Conservation (phyloP, 2,329 filamentous ascomycete species). For the Colletotrichum tamarilloi region DNA sequence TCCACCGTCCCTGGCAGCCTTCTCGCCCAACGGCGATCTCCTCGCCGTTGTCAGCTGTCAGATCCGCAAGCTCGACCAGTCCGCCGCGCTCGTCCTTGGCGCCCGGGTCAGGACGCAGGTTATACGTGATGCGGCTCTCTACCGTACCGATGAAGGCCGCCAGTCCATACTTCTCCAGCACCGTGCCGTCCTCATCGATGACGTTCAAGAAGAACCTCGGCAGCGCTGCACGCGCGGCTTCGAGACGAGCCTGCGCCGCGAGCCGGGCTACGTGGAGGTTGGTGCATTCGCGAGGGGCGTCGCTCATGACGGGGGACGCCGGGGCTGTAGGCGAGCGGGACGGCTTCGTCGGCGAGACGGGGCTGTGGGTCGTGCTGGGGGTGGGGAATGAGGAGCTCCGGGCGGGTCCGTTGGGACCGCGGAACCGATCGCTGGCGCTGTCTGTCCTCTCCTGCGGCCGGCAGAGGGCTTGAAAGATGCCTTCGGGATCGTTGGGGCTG, state of each 20-base stretch:
- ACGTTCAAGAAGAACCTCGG: conserved; percentile 71
- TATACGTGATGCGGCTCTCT: conserved; percentile 69
- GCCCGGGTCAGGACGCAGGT: conserved; percentile 67
- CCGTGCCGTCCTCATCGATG: conserved; percentile 60
- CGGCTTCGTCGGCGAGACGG: conserved; percentile 43
- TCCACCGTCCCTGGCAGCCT: conserved; percentile 61
- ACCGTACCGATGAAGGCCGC: conserved; percentile 72
- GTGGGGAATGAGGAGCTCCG: conserved; percentile 30
- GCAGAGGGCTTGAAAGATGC: conserved; percentile 76
- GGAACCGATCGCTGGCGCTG: conserved; percentile 61
- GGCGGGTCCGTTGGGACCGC: conserved; percentile 37
- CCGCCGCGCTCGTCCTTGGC: conserved; percentile 67
- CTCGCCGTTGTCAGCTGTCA: conserved; percentile 57
- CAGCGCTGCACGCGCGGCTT: conserved; percentile 61
- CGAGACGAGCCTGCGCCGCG: conserved; percentile 73
- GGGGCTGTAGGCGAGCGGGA: conserved; percentile 49
- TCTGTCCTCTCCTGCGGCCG: conserved; percentile 68
- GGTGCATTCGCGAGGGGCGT: conserved; percentile 47
- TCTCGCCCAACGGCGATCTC: conserved; percentile 53
- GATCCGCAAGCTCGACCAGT: conserved; percentile 62
- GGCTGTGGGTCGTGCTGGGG: conserved; percentile 38
- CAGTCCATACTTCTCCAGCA: conserved; percentile 65
- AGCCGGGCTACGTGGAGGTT: conserved; percentile 65
- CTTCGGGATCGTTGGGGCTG: conserved; percentile 76
- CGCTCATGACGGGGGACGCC: conserved; percentile 39